These are phyloP conservation scores for Clonostachys sp. DNA, from an alignment of 2,329 filamentous ascomycete species.

Conservation along the genomic window DNA sequence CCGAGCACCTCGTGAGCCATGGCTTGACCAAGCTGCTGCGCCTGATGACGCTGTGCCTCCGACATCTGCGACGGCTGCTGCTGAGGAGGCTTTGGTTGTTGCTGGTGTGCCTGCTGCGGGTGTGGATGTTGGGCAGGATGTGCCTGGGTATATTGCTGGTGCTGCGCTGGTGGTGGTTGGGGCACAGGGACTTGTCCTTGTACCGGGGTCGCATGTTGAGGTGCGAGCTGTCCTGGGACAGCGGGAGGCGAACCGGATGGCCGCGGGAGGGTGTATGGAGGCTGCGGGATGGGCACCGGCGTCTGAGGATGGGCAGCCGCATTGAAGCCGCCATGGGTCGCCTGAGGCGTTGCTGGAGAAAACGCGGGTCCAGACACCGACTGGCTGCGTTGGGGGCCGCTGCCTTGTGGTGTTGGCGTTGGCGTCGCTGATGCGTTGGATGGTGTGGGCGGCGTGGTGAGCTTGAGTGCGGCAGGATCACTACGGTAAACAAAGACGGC, in stretches of 20 bases:
- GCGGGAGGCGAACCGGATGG: slow-evolving; percentile 2
- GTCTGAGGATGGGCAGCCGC: slow-evolving; percentile 26
- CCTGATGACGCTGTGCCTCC: slow-evolving; percentile 29
- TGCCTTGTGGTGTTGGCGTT: no score
- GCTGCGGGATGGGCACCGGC: slow-evolving; percentile 27
- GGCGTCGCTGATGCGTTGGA: slow-evolving; percentile 2
- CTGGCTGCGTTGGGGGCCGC: slow-evolving; percentile 5
- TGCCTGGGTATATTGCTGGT: slow-evolving; percentile 2
- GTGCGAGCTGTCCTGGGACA: slow-evolving; percentile 4
- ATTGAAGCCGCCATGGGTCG: slow-evolving; percentile 11
- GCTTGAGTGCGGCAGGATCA: slow-evolving; percentile 27
- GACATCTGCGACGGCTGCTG: slow-evolving; percentile 7
- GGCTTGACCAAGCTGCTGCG: slow-evolving; percentile 46
- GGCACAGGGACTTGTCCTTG: slow-evolving; percentile 3
- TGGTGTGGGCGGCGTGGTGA: slow-evolving; percentile 8
- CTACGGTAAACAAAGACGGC: slow-evolving; percentile 81
- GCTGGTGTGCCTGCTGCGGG: slow-evolving; percentile 4
- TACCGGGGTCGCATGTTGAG: no score
- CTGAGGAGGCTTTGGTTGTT: slow-evolving; percentile 10
- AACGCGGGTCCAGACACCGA: slow-evolving; percentile 30
- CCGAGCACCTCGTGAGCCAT: slow-evolving; percentile 63
- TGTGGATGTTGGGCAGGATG: slow-evolving; percentile 4
- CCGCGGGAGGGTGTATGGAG: slow-evolving; percentile 12
- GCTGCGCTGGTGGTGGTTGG: slow-evolving; percentile 1
- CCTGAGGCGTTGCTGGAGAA: slow-evolving; percentile 45